Percentiles rank a stretch among this genome's conserved stretches.
Evolutionary conservation across 495 filamentous ascomycete genomes (phyloP).

Genomic region (Tuber aestivum): DNA sequence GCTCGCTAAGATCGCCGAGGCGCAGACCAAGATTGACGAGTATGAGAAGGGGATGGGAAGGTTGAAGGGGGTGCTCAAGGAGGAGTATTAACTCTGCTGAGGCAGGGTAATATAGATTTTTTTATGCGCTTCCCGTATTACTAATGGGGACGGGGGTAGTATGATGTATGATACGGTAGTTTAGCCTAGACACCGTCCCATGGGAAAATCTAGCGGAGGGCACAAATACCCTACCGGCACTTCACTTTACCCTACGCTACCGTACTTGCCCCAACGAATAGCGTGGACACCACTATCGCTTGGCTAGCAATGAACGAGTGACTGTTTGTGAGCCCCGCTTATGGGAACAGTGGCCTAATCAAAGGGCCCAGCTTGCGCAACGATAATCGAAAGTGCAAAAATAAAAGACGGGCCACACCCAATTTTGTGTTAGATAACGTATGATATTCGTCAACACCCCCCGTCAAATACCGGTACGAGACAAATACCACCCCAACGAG

Average conservation of each 20-base stretch:
- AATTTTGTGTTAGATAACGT: not conserved
- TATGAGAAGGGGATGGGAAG: conserved; percentile 66
- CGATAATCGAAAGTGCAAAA: not conserved
- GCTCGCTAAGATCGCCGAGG: conserved; percentile 59
- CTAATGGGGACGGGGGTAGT: not conserved
- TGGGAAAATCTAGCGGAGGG: not conserved
- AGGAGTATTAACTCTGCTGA: conserved; percentile 23
- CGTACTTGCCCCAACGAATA: not conserved
- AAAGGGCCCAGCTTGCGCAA: not conserved
- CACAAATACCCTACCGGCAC: not conserved
- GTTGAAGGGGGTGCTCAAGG: conserved; percentile 56
- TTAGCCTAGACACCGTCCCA: not conserved
- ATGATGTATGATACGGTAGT: not conserved
- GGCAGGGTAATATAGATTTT: not conserved
- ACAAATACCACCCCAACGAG: not conserved
- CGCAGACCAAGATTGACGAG: conserved; percentile 68
- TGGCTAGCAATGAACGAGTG: not conserved
- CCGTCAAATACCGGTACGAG: not conserved
- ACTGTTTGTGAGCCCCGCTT: not conserved
- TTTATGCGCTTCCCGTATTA: not conserved
- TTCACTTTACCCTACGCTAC: not conserved
- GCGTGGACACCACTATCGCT: not conserved
- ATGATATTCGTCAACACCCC: not conserved
- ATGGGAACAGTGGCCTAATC: not conserved
- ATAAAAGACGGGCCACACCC: not conserved